Conservation (phyloP, 2,329 filamentous ascomycete genomes). For the Aspergillus novofumigatus region DNA sequence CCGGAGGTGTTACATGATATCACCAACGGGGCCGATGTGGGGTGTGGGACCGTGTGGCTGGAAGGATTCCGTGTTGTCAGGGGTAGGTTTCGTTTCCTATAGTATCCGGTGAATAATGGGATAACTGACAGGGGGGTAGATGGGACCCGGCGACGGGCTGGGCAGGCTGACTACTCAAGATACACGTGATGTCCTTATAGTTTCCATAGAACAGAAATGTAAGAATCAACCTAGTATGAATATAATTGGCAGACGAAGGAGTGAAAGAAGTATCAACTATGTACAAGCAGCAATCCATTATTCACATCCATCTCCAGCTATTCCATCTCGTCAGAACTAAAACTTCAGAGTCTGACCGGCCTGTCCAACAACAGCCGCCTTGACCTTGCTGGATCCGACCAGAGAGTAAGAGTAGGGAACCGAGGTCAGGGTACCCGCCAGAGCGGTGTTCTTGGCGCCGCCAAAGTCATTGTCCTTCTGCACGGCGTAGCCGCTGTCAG, state of each 20-base stretch:
- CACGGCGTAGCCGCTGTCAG: slow-evolving; percentile 44
- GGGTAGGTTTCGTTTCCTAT: slow-evolving; percentile 12
- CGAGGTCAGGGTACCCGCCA: slow-evolving; percentile 47
- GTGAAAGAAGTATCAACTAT: background rate
- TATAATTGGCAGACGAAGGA: background rate
- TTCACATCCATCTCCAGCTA: background rate
- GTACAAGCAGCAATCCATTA: background rate
- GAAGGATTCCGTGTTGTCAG: slow-evolving; percentile 24
- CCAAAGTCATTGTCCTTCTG: slow-evolving; percentile 47
- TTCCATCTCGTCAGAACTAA: slow-evolving; percentile 7
- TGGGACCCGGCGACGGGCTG: slow-evolving; percentile 30
- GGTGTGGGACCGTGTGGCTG: slow-evolving; percentile 24
- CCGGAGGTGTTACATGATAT: slow-evolving; percentile 34
- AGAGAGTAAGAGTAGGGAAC: slow-evolving; percentile 54
- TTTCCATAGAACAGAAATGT: slow-evolving; percentile 8
- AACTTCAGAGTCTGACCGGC: slow-evolving; percentile 35
- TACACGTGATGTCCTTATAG: slow-evolving; percentile 27
- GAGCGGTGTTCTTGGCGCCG: slow-evolving; percentile 46
- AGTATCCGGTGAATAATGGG: no score
- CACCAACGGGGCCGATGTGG: slow-evolving; percentile 32
- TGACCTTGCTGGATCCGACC: slow-evolving; percentile 48
- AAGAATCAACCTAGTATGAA: background rate
- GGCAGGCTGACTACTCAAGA: slow-evolving; percentile 28
- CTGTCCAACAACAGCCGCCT: slow-evolving; percentile 39
- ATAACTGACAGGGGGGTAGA: background rate